Conservation (phyloP, 1,139 yeast genomes). For the Hansenula lynferdii region DNA sequence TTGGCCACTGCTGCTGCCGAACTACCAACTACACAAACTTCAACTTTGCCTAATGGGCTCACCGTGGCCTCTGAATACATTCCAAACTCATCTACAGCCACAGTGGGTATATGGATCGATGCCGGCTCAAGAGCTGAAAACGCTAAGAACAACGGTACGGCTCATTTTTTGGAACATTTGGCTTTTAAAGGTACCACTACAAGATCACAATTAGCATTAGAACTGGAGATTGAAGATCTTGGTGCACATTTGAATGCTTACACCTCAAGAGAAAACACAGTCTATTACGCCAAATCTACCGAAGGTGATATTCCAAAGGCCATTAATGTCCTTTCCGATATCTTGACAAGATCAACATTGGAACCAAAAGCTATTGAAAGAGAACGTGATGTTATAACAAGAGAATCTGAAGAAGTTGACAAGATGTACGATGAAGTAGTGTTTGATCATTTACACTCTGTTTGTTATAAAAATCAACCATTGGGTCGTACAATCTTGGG, state of each 20-base stretch:
- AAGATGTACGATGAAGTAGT: constrained; percentile 98
- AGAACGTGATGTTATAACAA: constrained; percentile 91
- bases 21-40: constrained; percentile 48
- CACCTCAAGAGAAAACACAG: constrained; percentile 96
- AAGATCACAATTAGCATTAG: constrained; percentile 81
- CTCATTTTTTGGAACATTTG: constrained; percentile 93
- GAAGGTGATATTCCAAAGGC: constrained; percentile 77
- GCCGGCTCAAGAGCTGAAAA: constrained; percentile 98
- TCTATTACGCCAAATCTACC: constrained; percentile 88
- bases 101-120: constrained; percentile 91
- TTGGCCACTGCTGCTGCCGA: constrained; percentile 21
- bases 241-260: constrained; percentile 98
- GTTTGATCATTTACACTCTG: constrained; percentile 93
- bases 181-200: constrained; percentile 91
- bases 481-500: constrained; percentile 97
- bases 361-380: constrained; percentile 86
- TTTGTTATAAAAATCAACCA: constrained; percentile 86
- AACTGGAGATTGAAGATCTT: constrained; percentile 89
- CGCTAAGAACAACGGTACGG: constrained; percentile 82
- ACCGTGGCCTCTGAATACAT: constrained; percentile 89
- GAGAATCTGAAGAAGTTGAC: constrained; percentile 97
- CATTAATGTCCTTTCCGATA: constrained; percentile 85
- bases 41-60: constrained; percentile 75
- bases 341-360: constrained; percentile 78
- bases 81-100: constrained; percentile 90